A percentile compares a stretch with the other conserved stretches of the same genome.
Conservation (phyloP, 2,329 filamentous ascomycete species). For the Stagonosporopsis cucurbitacearum region DNA sequence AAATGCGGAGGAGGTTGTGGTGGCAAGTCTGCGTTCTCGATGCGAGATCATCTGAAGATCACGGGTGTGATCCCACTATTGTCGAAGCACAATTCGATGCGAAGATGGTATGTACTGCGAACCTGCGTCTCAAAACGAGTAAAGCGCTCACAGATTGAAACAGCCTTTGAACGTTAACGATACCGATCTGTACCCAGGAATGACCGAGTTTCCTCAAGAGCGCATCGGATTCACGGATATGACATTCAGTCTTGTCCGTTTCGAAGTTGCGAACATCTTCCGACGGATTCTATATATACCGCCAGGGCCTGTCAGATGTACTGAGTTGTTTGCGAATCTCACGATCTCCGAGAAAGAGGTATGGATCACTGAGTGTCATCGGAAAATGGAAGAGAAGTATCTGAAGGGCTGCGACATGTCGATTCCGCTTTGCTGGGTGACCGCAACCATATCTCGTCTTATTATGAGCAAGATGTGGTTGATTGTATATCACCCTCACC, state of each 20-base stretch:
- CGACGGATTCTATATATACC: constrained; percentile 55
- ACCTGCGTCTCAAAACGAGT: too few species aligned
- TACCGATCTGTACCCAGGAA: constrained; percentile 57
- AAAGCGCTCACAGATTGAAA: constrained; percentile 16
- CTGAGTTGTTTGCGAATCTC: constrained; percentile 52
- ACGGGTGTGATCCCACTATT: constrained; percentile 68
- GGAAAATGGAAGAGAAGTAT: constrained; percentile 57
- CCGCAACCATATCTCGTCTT: constrained; percentile 70
- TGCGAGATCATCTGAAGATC: constrained; percentile 66
- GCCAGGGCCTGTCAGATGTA: constrained; percentile 51
- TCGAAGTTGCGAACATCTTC: constrained; percentile 58
- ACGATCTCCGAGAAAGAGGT: constrained; percentile 56
- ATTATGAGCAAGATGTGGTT: constrained; percentile 81
- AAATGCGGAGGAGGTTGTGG: constrained; percentile 66
- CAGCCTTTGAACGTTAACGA: constrained; percentile 64
- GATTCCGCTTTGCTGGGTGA: constrained; percentile 70
- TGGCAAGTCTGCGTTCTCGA: constrained; percentile 67
- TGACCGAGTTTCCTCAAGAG: constrained; percentile 56
- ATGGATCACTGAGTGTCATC: constrained; percentile 58
- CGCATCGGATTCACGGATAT: constrained; percentile 64
- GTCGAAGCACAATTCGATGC: constrained; percentile 66
- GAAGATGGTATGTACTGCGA: constrained; percentile 48
- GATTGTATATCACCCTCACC: constrained; percentile 76
- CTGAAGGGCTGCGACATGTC: constrained; percentile 60
- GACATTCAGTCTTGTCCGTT: constrained; percentile 62